A percentile compares a stretch with the other conserved stretches of the same genome.
phyloP scores from a whole-genome alignment of 2,329 filamentous ascomycete genomes.

The Venturia carpophila region DNA sequence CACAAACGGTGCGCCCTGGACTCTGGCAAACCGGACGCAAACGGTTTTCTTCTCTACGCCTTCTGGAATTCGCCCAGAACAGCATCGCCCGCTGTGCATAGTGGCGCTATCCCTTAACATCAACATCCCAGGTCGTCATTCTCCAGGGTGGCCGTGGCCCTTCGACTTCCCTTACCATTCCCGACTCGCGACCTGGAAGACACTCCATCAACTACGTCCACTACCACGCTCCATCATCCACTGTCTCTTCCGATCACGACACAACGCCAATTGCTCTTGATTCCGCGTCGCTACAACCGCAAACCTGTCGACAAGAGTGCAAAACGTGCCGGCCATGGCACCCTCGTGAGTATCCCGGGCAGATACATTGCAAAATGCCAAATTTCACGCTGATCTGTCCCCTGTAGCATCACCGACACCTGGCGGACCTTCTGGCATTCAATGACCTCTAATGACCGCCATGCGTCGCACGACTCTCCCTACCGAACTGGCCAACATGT shows the following conservation, averaged over 20 bases:
- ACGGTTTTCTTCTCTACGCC: background rate
- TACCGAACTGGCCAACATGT: conserved; percentile 87
- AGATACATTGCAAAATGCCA: background rate
- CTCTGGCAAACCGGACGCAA: background rate
- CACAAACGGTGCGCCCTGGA: background rate
- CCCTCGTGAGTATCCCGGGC: conserved; percentile 14
- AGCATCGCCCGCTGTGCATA: background rate
- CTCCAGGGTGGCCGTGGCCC: background rate
- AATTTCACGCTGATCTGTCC: background rate
- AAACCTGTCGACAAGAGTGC: conserved; percentile 14
- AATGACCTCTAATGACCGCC: conserved; percentile 66
- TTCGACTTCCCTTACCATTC: background rate
- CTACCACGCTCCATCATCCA: background rate
- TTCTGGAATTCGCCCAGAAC: conserved; percentile 1
- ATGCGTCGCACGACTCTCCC: conserved; percentile 87
- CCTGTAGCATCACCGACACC: conserved; percentile 33
- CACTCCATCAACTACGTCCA: background rate
- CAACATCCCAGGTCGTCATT: conserved; percentile 12
- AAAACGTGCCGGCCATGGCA: conserved; percentile 19
- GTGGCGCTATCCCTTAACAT: conserved; percentile 12
- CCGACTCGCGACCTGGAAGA: background rate
- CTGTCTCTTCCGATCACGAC: background rate
- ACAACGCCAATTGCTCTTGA: background rate
- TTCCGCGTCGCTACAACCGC: background rate
- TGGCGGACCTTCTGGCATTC: conserved; percentile 93